phyloP scores from a whole-genome alignment of 1,139 yeast species.

The Hemisphaericaspora xylanilytica region DNA sequence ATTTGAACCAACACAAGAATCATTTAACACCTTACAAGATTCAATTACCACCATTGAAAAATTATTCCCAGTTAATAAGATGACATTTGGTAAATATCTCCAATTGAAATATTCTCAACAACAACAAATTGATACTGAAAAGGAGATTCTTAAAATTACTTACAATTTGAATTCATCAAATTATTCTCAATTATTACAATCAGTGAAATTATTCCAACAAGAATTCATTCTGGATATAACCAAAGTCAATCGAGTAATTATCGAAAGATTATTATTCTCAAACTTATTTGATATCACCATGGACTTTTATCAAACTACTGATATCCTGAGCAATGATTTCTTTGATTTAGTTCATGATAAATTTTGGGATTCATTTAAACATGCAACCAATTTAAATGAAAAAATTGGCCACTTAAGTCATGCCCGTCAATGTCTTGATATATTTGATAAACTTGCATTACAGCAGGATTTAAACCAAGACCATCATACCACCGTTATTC shows the following conservation, averaged over 20 bases:
- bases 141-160: conserved; percentile 30
- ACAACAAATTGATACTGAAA: conserved; percentile 19
- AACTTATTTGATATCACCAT: conserved; percentile 34
- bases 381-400: conserved; percentile 50
- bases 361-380: conserved; percentile 55
- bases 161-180: conserved; percentile 33
- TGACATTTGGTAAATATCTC: conserved; percentile 37
- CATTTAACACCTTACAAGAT: conserved; percentile 22
- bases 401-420: conserved; percentile 45
- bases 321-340: conserved; percentile 17
- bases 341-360: conserved; percentile 29
- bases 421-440: conserved; percentile 38
- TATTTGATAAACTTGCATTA: conserved; percentile 27
- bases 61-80: conserved; percentile 41
- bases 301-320: conserved; percentile 19
- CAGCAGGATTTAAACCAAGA: conserved; percentile 11
- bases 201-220: conserved; percentile 25
- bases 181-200: conserved; percentile 25
- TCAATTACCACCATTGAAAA: conserved; percentile 39
- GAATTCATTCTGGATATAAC: conserved; percentile 22
- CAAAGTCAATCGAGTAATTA: conserved; percentile 30
- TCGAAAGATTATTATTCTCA: conserved; percentile 38
- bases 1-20: conserved; percentile 21
- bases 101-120: conserved; percentile 26
- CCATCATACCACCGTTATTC: conserved; percentile 19